Percentiles rank a stretch among this genome's conserved stretches.
Conservation (phyloP, 495 filamentous ascomycete species). For the Talaromyces adpressus region DNA sequence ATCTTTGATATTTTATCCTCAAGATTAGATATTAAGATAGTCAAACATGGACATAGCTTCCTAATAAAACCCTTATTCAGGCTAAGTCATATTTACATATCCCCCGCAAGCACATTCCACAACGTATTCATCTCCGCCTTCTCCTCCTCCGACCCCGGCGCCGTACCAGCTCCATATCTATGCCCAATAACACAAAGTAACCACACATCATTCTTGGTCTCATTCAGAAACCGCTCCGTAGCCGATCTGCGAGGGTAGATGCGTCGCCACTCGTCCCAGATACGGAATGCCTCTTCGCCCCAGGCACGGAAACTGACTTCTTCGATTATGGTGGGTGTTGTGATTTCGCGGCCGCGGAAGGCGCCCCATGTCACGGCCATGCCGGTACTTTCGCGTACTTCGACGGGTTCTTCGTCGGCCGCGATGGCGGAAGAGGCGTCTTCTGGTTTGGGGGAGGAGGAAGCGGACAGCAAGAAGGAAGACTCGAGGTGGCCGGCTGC, state of each 20-base stretch:
- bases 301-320: conserved; percentile 91
- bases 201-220: conserved; percentile 64
- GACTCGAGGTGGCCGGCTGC: conserved; percentile 61
- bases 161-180: conserved; percentile 51
- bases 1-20: background rate
- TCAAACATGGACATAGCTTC: background rate
- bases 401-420: conserved; percentile 27
- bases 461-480: conserved; percentile 26
- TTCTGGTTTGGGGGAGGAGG: conserved; percentile 8
- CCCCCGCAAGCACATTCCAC: conserved; percentile 33
- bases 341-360: conserved; percentile 93
- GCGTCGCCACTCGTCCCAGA: conserved; percentile 89
- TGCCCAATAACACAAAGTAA: conserved; percentile 90
- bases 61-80: background rate
- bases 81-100: conserved; percentile 14
- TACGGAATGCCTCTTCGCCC: conserved; percentile 92
- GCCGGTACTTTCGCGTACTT: conserved; percentile 46
- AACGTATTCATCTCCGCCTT: conserved; percentile 37
- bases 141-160: conserved; percentile 34
- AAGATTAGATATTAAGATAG: background rate
- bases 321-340: conserved; percentile 96
- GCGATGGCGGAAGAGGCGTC: conserved; percentile 17
- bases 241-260: conserved; percentile 64
- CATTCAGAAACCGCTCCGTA: conserved; percentile 62
- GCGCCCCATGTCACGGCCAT: conserved; percentile 97